phyloP scores from a whole-genome alignment of 768 basidiomycete genomes.

The Lentinula detonsa region DNA sequence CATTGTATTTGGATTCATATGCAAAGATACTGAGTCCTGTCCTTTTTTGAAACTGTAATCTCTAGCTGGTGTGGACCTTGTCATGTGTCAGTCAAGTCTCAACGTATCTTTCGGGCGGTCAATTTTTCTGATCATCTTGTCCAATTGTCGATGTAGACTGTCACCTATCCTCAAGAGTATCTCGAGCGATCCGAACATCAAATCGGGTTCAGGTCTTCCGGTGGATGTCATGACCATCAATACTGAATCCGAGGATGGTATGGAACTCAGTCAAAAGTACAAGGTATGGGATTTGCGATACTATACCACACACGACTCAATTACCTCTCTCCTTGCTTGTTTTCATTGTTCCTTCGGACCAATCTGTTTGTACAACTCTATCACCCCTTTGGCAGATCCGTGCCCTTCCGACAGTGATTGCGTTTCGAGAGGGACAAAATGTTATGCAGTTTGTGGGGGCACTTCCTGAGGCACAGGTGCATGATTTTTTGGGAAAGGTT shows the following conservation, averaged over 20 bases:
- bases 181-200: constrained; percentile 33
- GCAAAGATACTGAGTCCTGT: background rate
- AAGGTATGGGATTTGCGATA: constrained; percentile 29
- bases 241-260: constrained; percentile 48
- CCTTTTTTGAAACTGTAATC: background rate
- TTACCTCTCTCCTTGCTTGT: no score
- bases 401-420: constrained; percentile 77
- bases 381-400: constrained; percentile 38
- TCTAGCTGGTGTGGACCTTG: constrained; percentile 78
- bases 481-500: constrained; percentile 38
- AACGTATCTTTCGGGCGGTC: background rate
- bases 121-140: background rate
- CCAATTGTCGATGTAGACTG: constrained; percentile 22
- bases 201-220: constrained; percentile 47
- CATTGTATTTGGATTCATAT: constrained; percentile 1
- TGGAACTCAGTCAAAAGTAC: constrained; percentile 43
- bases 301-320: background rate
- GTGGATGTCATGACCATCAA: constrained; percentile 74
- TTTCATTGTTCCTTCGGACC: background rate
- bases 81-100: constrained; percentile 25
- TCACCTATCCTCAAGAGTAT: constrained; percentile 64
- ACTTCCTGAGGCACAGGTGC: constrained; percentile 35
- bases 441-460: constrained; percentile 63
- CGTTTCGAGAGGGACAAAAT: constrained; percentile 59
- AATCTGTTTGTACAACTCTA: background rate